These are phyloP conservation scores for Borovskyia barvae DNA, from an alignment of 208 protist genomes.

Conservation along the genomic window DNA sequence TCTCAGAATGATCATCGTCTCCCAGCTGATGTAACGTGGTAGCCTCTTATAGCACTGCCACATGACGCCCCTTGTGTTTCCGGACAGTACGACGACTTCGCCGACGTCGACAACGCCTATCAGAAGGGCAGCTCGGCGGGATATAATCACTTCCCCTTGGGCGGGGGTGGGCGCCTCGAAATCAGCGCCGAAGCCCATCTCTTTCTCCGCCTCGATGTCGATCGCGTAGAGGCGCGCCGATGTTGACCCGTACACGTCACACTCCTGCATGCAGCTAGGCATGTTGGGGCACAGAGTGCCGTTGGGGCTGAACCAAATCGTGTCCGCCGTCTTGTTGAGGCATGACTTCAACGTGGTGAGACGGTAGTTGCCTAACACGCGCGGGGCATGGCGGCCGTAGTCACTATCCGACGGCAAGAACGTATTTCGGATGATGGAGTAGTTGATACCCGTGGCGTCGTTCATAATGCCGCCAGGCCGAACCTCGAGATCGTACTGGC, in stretches of 20 bases:
- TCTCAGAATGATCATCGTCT: slow-evolving; percentile 25
- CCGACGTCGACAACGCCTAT: slow-evolving; percentile 23
- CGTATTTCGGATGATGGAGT: slow-evolving; percentile 30
- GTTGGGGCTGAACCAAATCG: slow-evolving; percentile 10
- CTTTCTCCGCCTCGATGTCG: slow-evolving; percentile 24
- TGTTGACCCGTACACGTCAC: background rate
- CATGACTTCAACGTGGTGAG: slow-evolving; percentile 2
- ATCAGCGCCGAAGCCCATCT: slow-evolving; percentile 40
- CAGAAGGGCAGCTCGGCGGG: slow-evolving; percentile 9
- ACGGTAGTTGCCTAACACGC: slow-evolving; percentile 16
- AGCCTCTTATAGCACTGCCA: slow-evolving; percentile 10
- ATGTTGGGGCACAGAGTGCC: background rate
- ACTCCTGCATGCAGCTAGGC: slow-evolving; percentile 9
- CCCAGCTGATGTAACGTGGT: background rate
- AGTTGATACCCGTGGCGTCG: slow-evolving; percentile 43
- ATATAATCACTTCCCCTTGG: slow-evolving; percentile 15
- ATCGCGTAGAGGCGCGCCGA: slow-evolving; percentile 9
- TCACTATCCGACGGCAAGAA: slow-evolving; percentile 7
- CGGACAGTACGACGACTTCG: slow-evolving; percentile 32
- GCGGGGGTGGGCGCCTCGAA: slow-evolving; percentile 1
- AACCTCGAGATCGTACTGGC: slow-evolving; percentile 52
- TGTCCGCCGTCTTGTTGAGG: slow-evolving; percentile 2
- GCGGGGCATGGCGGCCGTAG: slow-evolving; percentile 32
- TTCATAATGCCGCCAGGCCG: slow-evolving; percentile 30
- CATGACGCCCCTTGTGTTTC: slow-evolving; percentile 2